Conservation (phyloP, 345 rosid genomes). For the Salix caprea region DNA sequence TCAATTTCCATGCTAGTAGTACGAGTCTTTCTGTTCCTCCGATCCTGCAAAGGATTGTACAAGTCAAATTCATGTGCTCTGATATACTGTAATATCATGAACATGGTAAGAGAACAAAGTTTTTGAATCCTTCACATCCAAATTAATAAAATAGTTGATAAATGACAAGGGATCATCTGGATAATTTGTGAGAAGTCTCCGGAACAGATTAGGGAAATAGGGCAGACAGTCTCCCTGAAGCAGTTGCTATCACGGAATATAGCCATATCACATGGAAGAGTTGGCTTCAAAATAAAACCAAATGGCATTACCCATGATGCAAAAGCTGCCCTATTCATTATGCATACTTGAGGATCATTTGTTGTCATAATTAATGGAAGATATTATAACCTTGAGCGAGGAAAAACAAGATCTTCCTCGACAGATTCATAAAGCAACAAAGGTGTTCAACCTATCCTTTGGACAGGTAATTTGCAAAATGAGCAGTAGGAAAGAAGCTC, state of each 20-base stretch:
- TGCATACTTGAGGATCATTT: background rate
- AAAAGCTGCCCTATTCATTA: background rate
- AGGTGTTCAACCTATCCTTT: background rate
- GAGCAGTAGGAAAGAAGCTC: background rate
- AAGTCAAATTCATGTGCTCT: background rate
- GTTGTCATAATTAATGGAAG: background rate
- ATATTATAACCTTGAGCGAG: background rate
- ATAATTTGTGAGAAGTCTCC: background rate
- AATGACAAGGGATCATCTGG: background rate
- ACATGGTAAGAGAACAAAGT: background rate
- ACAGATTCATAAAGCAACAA: background rate
- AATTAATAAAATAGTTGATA: background rate
- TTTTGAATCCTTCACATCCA: background rate
- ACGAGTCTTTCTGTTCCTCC: slow-evolving; percentile 68
- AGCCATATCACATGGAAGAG: background rate
- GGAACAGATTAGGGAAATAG: background rate
- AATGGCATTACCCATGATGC: background rate
- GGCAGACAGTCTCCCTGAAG: background rate
- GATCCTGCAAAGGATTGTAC: slow-evolving; percentile 45
- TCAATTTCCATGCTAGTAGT: slow-evolving; percentile 71
- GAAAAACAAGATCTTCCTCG: background rate
- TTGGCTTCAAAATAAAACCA: background rate
- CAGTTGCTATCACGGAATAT: background rate
- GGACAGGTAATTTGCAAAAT: background rate
- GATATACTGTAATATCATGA: background rate